phyloP scores from a whole-genome alignment of 2,329 filamentous ascomycete species.

The Diaporthe sp. region DNA sequence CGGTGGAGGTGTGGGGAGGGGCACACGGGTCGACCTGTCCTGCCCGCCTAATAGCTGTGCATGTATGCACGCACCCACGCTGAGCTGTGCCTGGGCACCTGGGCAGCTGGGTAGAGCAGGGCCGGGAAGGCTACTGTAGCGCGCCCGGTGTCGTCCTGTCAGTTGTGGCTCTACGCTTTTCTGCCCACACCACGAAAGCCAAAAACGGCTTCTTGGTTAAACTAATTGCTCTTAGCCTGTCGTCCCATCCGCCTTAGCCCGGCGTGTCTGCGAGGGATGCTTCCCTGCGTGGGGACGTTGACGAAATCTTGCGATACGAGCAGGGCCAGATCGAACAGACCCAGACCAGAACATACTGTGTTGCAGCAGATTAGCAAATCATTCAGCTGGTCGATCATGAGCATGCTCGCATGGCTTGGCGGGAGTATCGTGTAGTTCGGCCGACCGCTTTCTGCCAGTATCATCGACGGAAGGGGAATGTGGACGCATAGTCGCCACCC shows the following conservation, averaged over 20 bases:
- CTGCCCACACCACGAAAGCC: background rate
- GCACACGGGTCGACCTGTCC: background rate
- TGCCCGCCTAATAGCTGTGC: background rate
- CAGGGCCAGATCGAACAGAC: background rate
- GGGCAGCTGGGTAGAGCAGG: too few relatives aligned
- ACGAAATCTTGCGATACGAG: slow-evolving; percentile 27
- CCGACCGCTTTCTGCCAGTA: background rate
- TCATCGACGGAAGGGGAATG: background rate
- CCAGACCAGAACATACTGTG: background rate
- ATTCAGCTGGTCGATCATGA: background rate
- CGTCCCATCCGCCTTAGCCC: background rate
- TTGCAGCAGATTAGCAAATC: background rate
- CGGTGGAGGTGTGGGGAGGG: background rate
- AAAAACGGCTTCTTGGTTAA: background rate
- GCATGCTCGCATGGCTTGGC: background rate
- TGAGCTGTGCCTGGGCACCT: background rate
- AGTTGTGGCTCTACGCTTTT: background rate
- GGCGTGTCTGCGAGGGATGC: slow-evolving; percentile 4
- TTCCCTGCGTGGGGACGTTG: slow-evolving; percentile 1
- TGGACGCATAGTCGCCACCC: slow-evolving; percentile 14
- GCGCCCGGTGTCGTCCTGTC: slow-evolving; percentile 3
- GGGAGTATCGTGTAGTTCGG: background rate
- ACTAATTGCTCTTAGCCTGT: background rate
- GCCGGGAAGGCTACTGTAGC: slow-evolving; percentile 27
- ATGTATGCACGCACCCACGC: too few relatives aligned